These are phyloP conservation scores for Cryptosporidium baileyi DNA, from an alignment of 169 alveolate genomes.

Conservation along the genomic window DNA sequence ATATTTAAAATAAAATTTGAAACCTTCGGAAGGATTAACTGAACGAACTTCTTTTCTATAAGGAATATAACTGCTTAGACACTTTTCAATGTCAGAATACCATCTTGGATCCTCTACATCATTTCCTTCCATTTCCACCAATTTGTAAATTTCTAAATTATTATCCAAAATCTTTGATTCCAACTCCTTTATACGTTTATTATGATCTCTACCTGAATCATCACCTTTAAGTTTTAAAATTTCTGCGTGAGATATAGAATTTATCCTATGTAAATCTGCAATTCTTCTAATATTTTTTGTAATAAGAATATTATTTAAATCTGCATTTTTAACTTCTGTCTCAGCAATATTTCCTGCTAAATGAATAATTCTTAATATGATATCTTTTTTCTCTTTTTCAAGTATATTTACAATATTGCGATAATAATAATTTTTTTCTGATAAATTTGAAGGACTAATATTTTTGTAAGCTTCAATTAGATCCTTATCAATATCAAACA, in stretches of 20 bases:
- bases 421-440: neutral
- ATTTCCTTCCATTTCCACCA: slow-evolving; percentile 49
- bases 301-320: neutral
- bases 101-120: slow-evolving; percentile 41
- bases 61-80: slow-evolving; percentile 53
- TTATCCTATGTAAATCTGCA: slow-evolving; percentile 31
- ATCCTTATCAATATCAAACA: neutral
- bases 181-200: slow-evolving; percentile 13
- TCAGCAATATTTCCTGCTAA: slow-evolving; percentile 50
- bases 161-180: slow-evolving; percentile 4
- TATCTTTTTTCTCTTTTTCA: neutral
- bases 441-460: neutral
- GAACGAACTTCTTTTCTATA: slow-evolving; percentile 18
- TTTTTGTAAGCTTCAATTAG: neutral
- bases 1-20: neutral
- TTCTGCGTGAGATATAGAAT: slow-evolving; percentile 26
- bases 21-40: slow-evolving; percentile 13
- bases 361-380: slow-evolving; percentile 8
- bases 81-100: slow-evolving; percentile 32
- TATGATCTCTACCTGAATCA: slow-evolving; percentile 7
- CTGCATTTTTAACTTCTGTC: slow-evolving; percentile 18
- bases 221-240: slow-evolving; percentile 30
- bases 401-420: neutral
- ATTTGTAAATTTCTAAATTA: slow-evolving; percentile 15
- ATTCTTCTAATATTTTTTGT: slow-evolving; percentile 38